These are phyloP conservation scores for Herpotrichia juniperi DNA, from an alignment of 2,329 filamentous ascomycete genomes.

Conservation along the genomic window DNA sequence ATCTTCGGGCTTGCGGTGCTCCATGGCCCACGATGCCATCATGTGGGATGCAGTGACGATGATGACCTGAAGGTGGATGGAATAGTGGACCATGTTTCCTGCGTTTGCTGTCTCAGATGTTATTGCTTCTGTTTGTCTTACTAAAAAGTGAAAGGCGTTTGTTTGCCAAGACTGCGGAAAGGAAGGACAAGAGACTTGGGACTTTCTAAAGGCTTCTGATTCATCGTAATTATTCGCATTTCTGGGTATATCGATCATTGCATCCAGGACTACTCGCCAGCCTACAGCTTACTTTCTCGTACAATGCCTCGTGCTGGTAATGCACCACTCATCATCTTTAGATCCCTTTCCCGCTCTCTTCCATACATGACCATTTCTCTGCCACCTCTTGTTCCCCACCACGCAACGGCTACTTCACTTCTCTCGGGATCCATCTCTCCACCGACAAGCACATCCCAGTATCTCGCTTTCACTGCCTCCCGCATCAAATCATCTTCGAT, in stretches of 20 bases:
- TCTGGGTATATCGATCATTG: neutral
- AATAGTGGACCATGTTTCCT: neutral
- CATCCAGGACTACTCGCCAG: neutral
- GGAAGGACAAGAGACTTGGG: too few relatives aligned
- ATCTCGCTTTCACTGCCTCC: constrained; percentile 69
- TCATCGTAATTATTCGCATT: neutral
- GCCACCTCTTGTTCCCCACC: constrained; percentile 78
- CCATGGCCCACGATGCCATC: neutral
- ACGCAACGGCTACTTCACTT: constrained; percentile 77
- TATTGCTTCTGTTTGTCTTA: neutral
- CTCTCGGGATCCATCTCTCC: constrained; percentile 91
- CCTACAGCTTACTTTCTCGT: constrained; percentile 57
- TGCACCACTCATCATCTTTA: constrained; percentile 62
- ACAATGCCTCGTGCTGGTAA: constrained; percentile 41
- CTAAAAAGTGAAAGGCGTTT: neutral
- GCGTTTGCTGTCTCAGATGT: neutral
- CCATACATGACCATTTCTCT: constrained; percentile 63
- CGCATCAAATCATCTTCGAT: constrained; percentile 68
- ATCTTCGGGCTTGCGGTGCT: neutral
- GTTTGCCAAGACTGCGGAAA: neutral
- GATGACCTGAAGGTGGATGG: neutral
- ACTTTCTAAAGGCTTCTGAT: neutral
- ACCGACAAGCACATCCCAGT: constrained; percentile 79
- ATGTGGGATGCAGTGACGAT: neutral
- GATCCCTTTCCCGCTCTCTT: constrained; percentile 57